Evolutionary conservation across 768 basidiomycete species (phyloP), one percentile per base, ranked within the genome.

Genomic region (Termitomyces sp.): DNA sequence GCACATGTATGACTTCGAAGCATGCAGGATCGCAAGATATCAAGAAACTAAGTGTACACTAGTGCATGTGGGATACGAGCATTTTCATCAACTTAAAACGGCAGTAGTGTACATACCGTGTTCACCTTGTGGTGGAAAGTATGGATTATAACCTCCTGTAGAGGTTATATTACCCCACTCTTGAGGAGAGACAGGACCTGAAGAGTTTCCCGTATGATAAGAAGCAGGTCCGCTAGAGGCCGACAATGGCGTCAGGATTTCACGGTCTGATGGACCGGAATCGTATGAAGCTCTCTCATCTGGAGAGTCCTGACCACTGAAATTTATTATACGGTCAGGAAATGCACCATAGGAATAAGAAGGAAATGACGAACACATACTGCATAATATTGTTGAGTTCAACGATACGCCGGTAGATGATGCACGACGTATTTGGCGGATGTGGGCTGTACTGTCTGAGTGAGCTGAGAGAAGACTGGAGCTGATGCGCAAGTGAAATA

Each of bases 381-480:
- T 86, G 86, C 74, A 91, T 79, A 37, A 87, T 72, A 68, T 79
- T 81, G 69, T 80, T 79, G 38, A 91, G 77, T 63, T 89, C 86
- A 51, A 79, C 72, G 61, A 88, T 84, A 59, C 84, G 81, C 55
- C 84, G 78, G 66, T 80, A 85, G 6, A 89, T 69, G 42, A 79
- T 69, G 65, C 89, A 90, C 42, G 73, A 74, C 5, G 84, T 72
- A 56, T 82, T 79, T 25, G 81, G 73, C 20, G 81, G 77, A 66
- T 87, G 87, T 60, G 85, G 82, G 38, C 79, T 78, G 65, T 83
- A 87, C 68, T 87, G 86, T 56, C 87, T 79, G 43, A 89, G 74
- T 10, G 86, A 76, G 45, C 71, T 76, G 10, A 87, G 67, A 0
- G 87, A 83, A 56, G 68, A 80, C 67, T 87, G 83, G 14, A 91